A percentile compares a stretch with the other conserved stretches of the same genome.
These are phyloP conservation scores for Populus tremula DNA, from an alignment of 345 rosid species.

Conservation along the genomic window DNA sequence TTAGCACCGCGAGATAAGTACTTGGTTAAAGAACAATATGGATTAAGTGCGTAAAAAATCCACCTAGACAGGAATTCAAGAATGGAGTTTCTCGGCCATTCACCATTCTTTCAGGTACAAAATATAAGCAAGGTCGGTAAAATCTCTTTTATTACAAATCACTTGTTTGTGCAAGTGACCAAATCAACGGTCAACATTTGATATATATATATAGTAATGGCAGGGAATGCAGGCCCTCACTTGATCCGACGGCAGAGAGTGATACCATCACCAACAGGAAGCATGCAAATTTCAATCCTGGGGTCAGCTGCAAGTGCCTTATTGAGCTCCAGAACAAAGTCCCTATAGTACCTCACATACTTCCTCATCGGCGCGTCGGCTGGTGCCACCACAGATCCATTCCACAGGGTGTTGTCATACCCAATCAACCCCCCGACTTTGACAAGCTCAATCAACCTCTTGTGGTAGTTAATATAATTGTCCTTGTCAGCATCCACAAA, in stretches of 20 bases:
- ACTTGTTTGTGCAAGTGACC: not conserved
- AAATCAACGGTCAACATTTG: not conserved
- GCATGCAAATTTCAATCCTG: slow-evolving; percentile 94
- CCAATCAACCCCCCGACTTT: slow-evolving; percentile 90
- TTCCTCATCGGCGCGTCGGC: slow-evolving; percentile 82
- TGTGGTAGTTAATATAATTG: slow-evolving; percentile 89
- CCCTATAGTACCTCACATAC: slow-evolving; percentile 83
- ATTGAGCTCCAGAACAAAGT: slow-evolving; percentile 89
- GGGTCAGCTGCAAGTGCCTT: slow-evolving; percentile 96
- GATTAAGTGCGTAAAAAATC: not conserved
- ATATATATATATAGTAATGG: not conserved
- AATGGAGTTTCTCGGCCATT: slow-evolving; percentile 5
- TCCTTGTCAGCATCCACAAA: slow-evolving; percentile 99
- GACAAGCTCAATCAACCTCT: slow-evolving; percentile 73
- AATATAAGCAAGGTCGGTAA: not conserved
- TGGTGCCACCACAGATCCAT: slow-evolving; percentile 87
- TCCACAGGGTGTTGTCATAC: slow-evolving; percentile 97
- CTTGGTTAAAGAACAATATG: not conserved
- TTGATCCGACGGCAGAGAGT: slow-evolving; percentile 89
- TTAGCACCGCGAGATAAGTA: not conserved
- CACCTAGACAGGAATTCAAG: not conserved
- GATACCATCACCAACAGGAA: slow-evolving; percentile 93
- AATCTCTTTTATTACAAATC: not conserved
- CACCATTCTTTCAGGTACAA: slow-evolving; percentile 1
- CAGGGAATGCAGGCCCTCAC: not conserved